Base-by-base conservation (phyloP, 2,329 filamentous ascomycete species). In the Fusarium secorum region DNA sequence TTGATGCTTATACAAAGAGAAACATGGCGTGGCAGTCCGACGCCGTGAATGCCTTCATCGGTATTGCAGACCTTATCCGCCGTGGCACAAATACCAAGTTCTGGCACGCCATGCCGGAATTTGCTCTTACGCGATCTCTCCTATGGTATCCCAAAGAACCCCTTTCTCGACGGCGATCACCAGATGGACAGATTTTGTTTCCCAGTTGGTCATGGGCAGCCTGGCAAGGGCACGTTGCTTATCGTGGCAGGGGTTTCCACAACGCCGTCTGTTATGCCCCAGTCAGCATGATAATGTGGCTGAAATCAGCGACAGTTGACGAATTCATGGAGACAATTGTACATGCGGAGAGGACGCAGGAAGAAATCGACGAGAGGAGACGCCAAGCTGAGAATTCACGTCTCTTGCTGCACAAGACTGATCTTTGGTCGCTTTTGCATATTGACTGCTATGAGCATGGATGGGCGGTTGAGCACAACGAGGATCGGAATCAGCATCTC, bases 141-240 rank as follows among this genome's bases (percentile, higher is more conserved):
- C 18, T 68, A 9, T 69, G 66, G 66, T 51, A 60, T 2, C 59
- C 64, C 4, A 55, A 38, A 33, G 64, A 56, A 4, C 48, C 64
- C 4, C 15, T 69, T 2, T 56, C 49, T 28, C 63, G 66, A 36
- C 22, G 66, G 1, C 18, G 39, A 5, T 60, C 49, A 7, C 15
- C 42, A 24, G 66, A 64, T 11, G 53, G 59, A 11, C 35, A 38
- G 1, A 11, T 20, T 4, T 18, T 68, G 11, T 68, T 69, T 15
- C 66, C 66, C 0, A 68, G 64, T 35, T 68, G 66, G 66, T 51
- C 64, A 0, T 68, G 66, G 66, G 64, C 66, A 4, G 66, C 66
- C 7, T 68, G 66, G 66, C 54, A 68, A 36, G 66, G 66, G 1
- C 53, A 68, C 2, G 46, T 68, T 5, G 14, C 41, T 5, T 68